Evolutionary conservation across 1,284 basidiomycete species (phyloP).

Genomic region (Agaricales sp.): DNA sequence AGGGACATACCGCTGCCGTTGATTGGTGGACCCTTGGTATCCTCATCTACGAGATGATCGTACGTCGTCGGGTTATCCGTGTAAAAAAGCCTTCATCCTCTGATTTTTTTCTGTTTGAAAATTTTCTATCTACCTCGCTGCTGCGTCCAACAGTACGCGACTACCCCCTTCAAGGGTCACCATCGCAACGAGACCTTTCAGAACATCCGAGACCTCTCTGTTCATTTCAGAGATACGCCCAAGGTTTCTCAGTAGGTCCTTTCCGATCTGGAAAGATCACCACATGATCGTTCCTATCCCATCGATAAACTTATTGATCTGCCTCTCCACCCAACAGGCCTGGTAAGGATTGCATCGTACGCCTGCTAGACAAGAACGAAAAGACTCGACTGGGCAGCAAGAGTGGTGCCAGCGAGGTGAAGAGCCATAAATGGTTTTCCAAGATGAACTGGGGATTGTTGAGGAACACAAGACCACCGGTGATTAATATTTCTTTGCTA

Average conservation of each 20-base stretch:
- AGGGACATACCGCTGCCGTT: conserved; percentile 96
- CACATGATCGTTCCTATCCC: conserved; percentile 2
- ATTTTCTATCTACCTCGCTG: conserved; percentile 2
- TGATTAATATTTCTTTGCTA: conserved; percentile 28
- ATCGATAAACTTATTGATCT: conserved; percentile 5
- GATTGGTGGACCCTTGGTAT: conserved; percentile 99
- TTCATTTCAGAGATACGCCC: conserved; percentile 81
- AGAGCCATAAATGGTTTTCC: conserved; percentile 97
- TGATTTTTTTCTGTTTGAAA: conserved; percentile 7
- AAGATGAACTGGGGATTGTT: conserved; percentile 96
- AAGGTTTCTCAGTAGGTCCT: conserved; percentile 72
- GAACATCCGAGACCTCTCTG: conserved; percentile 86
- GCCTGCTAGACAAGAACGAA: conserved; percentile 92
- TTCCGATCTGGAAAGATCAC: conserved; percentile 4
- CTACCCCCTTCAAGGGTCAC: conserved; percentile 96
- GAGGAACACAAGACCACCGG: conserved; percentile 88
- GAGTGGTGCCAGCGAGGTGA: conserved; percentile 96
- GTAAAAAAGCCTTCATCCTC: conserved; percentile 7
- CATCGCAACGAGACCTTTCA: conserved; percentile 94
- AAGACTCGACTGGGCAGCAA: conserved; percentile 80
- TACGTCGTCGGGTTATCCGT: conserved; percentile 39
- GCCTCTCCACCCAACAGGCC: conserved; percentile 33
- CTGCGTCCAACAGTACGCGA: conserved; percentile 63
- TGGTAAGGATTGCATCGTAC: conserved; percentile 82
- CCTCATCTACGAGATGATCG: conserved; percentile 99